Base-by-base conservation (phyloP, 1,284 basidiomycete genomes). In the Cutaneotrichosporon dermatis region DNA sequence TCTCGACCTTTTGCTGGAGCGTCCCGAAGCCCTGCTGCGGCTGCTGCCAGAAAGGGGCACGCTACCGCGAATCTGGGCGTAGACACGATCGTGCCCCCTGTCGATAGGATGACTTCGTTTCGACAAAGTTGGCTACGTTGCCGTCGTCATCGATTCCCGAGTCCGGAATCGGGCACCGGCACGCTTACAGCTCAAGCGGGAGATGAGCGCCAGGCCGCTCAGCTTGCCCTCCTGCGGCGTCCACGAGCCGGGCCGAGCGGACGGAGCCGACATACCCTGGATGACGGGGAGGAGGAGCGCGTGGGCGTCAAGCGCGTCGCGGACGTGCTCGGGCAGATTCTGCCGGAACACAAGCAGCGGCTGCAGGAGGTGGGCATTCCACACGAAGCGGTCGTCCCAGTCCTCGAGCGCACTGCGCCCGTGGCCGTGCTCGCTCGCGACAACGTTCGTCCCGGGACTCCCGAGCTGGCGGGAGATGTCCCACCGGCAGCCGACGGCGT, bases 101-200 rank as follows among this genome's bases (percentile, higher is more conserved):
- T 89, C 64, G 87, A 88, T 73, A 98, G 85, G 51, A 97, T 82
- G 0, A 89, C 89, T 79, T 99, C 6, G 94, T 95, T 88, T 97
- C 95, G 40, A 96, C 96, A 78, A 97, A 98, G 74, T 99, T 98
- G 51, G 96, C 96, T 15, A 90, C 90, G 73, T 96, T 89, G 43
- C 96, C 95, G 69, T 97, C 92, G 74, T 99, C 96, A 73, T 99
- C 96, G 25, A 99, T 89, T 0, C 96, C 59, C 96, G 85, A 3
- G 94, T 95, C 72, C 97, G 95, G 81, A 97, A 99, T 37, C 96
- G 86, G 15, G 96, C 98, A 2, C 96, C 96, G 15, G 96, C 95
- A 63, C 94, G 84, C 77, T 93, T 95, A 86, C 90, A 95, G 39
- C 93, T 89, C 7, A 99, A 82, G 34, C 95, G 83, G 8, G 89